Percentiles rank a stretch among this genome's conserved stretches.
phyloP scores from a whole-genome alignment of 352 stramenopile genomes.

The Globisporangium okanoganense region DNA sequence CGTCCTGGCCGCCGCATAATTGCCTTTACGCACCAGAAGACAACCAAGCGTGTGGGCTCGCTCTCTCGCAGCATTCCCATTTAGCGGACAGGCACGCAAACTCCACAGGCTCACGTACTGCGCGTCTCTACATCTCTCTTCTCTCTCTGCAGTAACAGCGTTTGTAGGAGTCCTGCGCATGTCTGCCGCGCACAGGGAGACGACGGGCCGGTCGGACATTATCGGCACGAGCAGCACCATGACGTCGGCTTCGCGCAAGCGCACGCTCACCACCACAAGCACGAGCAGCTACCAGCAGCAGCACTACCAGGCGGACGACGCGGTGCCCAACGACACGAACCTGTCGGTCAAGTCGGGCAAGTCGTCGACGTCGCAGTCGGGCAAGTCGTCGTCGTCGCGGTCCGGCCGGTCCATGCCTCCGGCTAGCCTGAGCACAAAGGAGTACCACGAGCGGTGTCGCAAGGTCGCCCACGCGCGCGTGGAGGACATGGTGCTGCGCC shows the following conservation, averaged over 20 bases:
- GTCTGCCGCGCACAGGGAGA: not conserved
- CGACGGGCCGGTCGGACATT: conserved; percentile 5
- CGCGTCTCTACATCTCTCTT: not conserved
- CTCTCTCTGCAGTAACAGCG: not conserved
- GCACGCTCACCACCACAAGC: conserved; percentile 13
- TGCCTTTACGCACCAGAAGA: too few species aligned
- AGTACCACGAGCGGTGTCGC: conserved; percentile 14
- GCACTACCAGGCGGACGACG: not conserved
- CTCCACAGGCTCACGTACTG: too few species aligned
- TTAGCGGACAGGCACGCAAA: too few species aligned
- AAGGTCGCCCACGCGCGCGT: conserved; percentile 16
- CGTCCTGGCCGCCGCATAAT: not conserved
- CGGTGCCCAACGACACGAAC: not conserved
- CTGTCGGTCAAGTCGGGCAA: conserved; percentile 9
- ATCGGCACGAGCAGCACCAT: conserved; percentile 9
- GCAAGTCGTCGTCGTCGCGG: conserved; percentile 1
- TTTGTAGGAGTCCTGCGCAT: not conserved
- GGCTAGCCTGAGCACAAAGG: not conserved
- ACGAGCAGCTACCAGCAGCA: conserved; percentile 3
- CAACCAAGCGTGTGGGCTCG: not conserved
- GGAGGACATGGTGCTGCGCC: conserved; percentile 18
- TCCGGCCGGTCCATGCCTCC: not conserved
- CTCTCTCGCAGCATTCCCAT: not conserved
- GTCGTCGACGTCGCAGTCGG: conserved; percentile 2
- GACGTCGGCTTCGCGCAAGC: conserved; percentile 9